A percentile compares a stretch with the other conserved stretches of the same genome.
These are phyloP conservation scores for Candida rishiriensis DNA, from an alignment of 805 yeast genomes.

Conservation along the genomic window DNA sequence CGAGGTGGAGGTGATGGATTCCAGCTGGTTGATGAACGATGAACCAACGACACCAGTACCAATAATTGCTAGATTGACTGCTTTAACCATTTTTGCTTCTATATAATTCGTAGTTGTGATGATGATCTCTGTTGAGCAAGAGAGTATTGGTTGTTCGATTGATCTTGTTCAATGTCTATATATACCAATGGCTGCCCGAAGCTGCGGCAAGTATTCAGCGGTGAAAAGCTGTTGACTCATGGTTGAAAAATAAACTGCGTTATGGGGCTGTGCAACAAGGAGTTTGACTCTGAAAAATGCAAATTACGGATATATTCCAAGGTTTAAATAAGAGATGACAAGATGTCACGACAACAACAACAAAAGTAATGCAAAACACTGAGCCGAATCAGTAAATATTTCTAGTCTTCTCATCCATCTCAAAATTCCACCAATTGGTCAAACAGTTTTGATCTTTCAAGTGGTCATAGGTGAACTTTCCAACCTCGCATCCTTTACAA, in stretches of 20 bases:
- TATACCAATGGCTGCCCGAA: no score
- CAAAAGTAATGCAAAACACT: not conserved
- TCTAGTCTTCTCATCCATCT: slow-evolving; percentile 27
- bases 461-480: slow-evolving; percentile 49
- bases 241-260: no score
- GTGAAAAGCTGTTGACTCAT: no score
- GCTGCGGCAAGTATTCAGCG: no score
- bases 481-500: slow-evolving; percentile 48
- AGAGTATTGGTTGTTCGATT: not conserved
- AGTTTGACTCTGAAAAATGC: no score
- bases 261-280: no score
- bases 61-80: slow-evolving; percentile 66
- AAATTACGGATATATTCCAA: no score
- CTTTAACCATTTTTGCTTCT: slow-evolving; percentile 37
- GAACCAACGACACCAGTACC: slow-evolving; percentile 97
- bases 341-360: no score
- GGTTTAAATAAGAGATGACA: no score
- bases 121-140: no score
- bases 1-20: slow-evolving; percentile 44
- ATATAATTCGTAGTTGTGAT: no score
- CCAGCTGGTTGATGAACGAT: slow-evolving; percentile 80
- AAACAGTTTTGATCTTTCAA: slow-evolving; percentile 70
- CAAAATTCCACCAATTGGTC: slow-evolving; percentile 59
- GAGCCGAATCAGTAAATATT: slow-evolving; percentile 17
- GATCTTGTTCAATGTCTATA: not conserved